Conservation (phyloP, 345 rosid genomes). For the Moricandia arvensis region DNA sequence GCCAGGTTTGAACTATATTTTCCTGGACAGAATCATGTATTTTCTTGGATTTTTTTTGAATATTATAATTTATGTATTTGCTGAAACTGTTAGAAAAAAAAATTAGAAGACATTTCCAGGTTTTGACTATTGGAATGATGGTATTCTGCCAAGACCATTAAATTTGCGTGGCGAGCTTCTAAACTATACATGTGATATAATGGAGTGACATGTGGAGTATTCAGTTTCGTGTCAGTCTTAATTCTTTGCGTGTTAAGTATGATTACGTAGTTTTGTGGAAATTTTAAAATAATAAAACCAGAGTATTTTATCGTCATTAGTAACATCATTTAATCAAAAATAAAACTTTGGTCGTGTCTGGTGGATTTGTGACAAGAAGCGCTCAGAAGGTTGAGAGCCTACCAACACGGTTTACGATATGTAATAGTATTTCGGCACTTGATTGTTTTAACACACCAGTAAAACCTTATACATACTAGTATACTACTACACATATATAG, state of each 20-base stretch:
- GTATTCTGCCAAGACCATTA: background rate
- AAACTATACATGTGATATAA: background rate
- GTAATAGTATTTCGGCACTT: no score
- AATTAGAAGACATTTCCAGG: background rate
- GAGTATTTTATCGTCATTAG: background rate
- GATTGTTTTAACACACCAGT: no score
- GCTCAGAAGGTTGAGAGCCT: background rate
- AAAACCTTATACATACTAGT: no score
- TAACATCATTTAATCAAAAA: background rate
- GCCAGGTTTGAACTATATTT: background rate
- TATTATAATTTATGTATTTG: background rate
- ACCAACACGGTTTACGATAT: no score
- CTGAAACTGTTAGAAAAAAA: background rate
- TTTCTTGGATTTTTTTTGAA: no score
- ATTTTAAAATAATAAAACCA: background rate
- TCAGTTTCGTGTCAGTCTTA: constrained; percentile 20
- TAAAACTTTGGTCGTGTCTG: constrained; percentile 10
- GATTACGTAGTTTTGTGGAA: constrained; percentile 30
- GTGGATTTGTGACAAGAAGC: constrained; percentile 26
- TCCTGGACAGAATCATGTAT: background rate
- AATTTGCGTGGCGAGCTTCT: constrained; percentile 14
- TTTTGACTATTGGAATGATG: constrained; percentile 22
- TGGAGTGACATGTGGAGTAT: background rate
- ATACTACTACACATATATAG: no score
- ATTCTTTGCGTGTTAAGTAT: constrained; percentile 23